Percentiles rank a stretch among this genome's conserved stretches.
Evolutionary conservation across 208 protist species (phyloP).

Genomic region (Trypanosoma cruzi): DNA sequence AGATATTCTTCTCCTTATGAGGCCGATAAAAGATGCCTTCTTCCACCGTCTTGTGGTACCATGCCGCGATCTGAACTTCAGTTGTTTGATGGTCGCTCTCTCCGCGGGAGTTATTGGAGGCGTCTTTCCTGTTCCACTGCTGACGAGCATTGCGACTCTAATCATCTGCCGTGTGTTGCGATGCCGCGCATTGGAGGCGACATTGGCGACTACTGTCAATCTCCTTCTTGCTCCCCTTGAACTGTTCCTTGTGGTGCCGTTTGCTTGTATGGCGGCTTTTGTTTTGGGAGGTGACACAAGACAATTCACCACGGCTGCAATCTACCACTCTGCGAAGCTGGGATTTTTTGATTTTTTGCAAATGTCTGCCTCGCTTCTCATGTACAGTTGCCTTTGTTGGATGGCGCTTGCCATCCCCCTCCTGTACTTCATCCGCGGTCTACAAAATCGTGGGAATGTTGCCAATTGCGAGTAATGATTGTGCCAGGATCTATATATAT

Average conservation of each 20-base stretch:
- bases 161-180: constrained; percentile 15
- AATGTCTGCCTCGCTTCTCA: constrained; percentile 37
- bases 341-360: constrained; percentile 32
- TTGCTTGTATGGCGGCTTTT: constrained; percentile 24
- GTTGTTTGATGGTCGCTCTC: constrained; percentile 30
- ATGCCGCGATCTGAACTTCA: constrained; percentile 24
- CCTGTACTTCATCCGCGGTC: background rate
- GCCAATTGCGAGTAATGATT: background rate
- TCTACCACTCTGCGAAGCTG: constrained; percentile 21
- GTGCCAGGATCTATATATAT: background rate
- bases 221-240: constrained; percentile 51
- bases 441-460: background rate
- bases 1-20: constrained; percentile 5
- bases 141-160: constrained; percentile 42
- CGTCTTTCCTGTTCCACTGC: constrained; percentile 58
- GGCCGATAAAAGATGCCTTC: background rate
- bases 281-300: constrained; percentile 23
- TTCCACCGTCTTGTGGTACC: constrained; percentile 29
- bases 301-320: constrained; percentile 31
- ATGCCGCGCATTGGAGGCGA: constrained; percentile 29
- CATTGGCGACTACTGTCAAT: constrained; percentile 41
- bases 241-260: constrained; percentile 39
- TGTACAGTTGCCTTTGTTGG: constrained; percentile 42
- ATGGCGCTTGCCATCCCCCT: constrained; percentile 11
- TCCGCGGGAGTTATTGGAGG: constrained; percentile 45